These are phyloP conservation scores for Inga laurina DNA, from an alignment of 306 rosid genomes.

Conservation along the genomic window DNA sequence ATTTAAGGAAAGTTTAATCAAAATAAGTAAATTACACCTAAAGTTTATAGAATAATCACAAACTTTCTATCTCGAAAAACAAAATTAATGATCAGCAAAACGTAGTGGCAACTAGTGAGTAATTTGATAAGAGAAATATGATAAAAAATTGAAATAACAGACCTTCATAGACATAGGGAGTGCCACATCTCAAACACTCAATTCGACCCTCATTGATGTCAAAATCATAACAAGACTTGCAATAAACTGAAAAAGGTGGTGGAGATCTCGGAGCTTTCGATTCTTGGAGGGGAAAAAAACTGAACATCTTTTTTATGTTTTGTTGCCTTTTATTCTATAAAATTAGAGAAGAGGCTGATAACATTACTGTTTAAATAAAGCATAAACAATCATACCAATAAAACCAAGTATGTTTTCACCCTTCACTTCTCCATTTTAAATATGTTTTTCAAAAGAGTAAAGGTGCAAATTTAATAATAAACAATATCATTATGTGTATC, in stretches of 20 bases:
- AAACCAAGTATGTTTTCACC: no score
- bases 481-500: no score
- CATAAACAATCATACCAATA: no score
- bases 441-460: no score
- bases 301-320: no score
- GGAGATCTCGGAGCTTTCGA: conserved; percentile 28
- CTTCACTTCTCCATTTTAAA: no score
- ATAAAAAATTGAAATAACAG: neutral
- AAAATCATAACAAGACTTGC: conserved; percentile 67
- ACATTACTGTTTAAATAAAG: no score
- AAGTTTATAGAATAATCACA: neutral
- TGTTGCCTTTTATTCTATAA: no score
- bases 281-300: conserved; percentile 22
- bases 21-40: neutral
- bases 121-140: neutral
- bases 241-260: conserved; percentile 40
- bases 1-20: neutral
- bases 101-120: neutral
- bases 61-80: neutral
- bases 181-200: conserved; percentile 67
- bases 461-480: no score
- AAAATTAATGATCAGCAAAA: neutral
- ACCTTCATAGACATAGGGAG: conserved; percentile 73
- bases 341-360: no score
- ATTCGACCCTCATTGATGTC: conserved; percentile 71